Conservation (phyloP, 2,329 filamentous ascomycete species). For the Neurospora sp. region DNA sequence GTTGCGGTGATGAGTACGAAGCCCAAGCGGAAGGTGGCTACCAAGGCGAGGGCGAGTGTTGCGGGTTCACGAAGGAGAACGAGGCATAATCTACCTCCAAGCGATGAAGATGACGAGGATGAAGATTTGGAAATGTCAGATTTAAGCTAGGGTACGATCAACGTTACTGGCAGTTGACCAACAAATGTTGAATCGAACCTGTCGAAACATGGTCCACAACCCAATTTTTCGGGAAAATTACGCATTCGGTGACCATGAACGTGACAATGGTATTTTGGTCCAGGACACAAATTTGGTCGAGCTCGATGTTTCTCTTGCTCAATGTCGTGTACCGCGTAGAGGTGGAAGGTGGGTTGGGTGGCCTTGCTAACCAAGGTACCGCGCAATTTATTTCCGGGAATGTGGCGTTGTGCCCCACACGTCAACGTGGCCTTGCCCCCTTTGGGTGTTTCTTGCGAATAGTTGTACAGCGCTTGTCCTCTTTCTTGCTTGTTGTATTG, state of each 20-base stretch:
- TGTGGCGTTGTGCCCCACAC: too few relatives aligned
- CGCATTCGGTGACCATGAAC: too few relatives aligned
- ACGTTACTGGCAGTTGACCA: too few relatives aligned
- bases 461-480: not conserved
- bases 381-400: too few relatives aligned
- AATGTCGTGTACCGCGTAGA: too few relatives aligned
- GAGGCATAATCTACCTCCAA: slow-evolving; percentile 9
- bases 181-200: too few relatives aligned
- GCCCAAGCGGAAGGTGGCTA: slow-evolving; percentile 10
- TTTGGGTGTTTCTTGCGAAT: not conserved
- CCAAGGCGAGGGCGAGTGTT: slow-evolving; percentile 5
- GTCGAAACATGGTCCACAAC: too few relatives aligned
- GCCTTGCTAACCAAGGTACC: not conserved
- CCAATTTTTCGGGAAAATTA: too few relatives aligned
- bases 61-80: slow-evolving; percentile 8
- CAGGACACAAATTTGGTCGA: too few relatives aligned
- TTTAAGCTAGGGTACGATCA: not conserved
- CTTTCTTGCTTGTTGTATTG: not conserved
- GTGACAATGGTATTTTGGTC: too few relatives aligned
- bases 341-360: not conserved
- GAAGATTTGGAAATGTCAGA: not conserved
- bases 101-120: slow-evolving; percentile 15
- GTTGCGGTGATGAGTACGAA: slow-evolving; percentile 9
- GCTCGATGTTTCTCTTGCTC: too few relatives aligned
- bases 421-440: too few relatives aligned